Conservation (phyloP, 2,329 filamentous ascomycete species). For the Alternaria incomplexa region DNA sequence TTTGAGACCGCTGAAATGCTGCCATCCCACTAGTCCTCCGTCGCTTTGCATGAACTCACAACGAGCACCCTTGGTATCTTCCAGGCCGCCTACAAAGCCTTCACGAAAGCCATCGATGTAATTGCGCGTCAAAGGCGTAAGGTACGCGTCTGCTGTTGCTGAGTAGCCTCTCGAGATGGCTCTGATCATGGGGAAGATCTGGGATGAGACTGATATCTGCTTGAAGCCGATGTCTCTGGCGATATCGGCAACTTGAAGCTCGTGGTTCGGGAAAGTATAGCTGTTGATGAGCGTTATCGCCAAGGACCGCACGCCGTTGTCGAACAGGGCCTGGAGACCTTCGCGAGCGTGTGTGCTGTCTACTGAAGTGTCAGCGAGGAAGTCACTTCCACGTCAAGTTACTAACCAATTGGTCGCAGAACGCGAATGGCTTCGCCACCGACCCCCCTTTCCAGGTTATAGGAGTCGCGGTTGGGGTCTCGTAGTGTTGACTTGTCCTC, state of each 20-base stretch:
- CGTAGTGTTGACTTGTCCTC: conserved; percentile 18
- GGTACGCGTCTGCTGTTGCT: conserved; percentile 36
- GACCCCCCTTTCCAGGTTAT: conserved; percentile 16
- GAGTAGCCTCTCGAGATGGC: conserved; percentile 28
- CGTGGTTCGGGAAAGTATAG: conserved; percentile 44
- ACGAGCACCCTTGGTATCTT: conserved; percentile 28
- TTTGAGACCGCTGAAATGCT: conserved; percentile 38
- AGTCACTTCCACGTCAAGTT: background rate
- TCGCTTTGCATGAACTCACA: conserved; percentile 47
- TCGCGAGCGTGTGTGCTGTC: conserved; percentile 1
- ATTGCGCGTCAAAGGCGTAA: conserved; percentile 28
- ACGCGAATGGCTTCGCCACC: conserved; percentile 18
- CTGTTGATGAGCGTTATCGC: conserved; percentile 45
- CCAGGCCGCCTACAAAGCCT: conserved; percentile 33
- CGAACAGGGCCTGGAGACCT: conserved; percentile 31
- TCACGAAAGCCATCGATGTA: conserved; percentile 32
- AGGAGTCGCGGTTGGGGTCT: conserved; percentile 4
- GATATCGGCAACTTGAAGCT: conserved; percentile 31
- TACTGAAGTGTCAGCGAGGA: background rate
- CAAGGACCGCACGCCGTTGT: conserved; percentile 45
- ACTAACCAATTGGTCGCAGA: background rate
- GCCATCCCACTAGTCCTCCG: conserved; percentile 35
- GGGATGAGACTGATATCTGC: conserved; percentile 34
- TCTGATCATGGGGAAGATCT: conserved; percentile 32
- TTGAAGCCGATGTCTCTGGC: conserved; percentile 38